Percentiles rank a stretch among this genome's conserved stretches.
Conservation (phyloP, 1,284 basidiomycete genomes). For the Sanghuangporus weigelae region DNA sequence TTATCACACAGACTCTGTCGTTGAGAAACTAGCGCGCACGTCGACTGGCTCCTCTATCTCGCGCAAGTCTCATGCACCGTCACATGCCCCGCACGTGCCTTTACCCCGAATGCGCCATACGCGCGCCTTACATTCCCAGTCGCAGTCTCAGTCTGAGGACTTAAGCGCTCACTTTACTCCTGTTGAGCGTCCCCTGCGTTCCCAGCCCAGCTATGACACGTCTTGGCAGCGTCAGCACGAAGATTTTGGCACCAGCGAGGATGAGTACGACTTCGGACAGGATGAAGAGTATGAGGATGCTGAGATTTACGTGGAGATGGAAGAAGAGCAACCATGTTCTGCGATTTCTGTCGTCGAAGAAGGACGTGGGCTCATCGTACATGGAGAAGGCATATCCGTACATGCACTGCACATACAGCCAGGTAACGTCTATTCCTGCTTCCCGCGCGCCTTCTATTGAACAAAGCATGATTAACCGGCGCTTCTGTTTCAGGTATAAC, state of each 20-base stretch:
- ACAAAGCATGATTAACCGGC: slow-evolving; percentile 16
- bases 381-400: slow-evolving; percentile 57
- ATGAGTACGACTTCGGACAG: slow-evolving; percentile 67
- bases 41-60: slow-evolving; percentile 36
- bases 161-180: slow-evolving; percentile 20
- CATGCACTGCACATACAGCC: slow-evolving; percentile 58
- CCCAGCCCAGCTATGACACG: slow-evolving; percentile 67
- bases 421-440: slow-evolving; percentile 41
- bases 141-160: slow-evolving; percentile 64
- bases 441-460: slow-evolving; percentile 9
- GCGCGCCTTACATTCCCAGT: slow-evolving; percentile 55
- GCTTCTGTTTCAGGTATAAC: slow-evolving; percentile 62
- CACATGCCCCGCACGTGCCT: slow-evolving; percentile 26
- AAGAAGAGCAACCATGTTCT: slow-evolving; percentile 64
- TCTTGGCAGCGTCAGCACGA: slow-evolving; percentile 71
- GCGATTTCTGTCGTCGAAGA: slow-evolving; percentile 76
- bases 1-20: slow-evolving; percentile 58
- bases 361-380: slow-evolving; percentile 73
- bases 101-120: slow-evolving; percentile 61
- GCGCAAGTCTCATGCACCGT: slow-evolving; percentile 29
- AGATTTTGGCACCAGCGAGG: slow-evolving; percentile 64
- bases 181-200: slow-evolving; percentile 32
- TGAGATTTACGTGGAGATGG: slow-evolving; percentile 41
- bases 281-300: slow-evolving; percentile 36
- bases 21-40: slow-evolving; percentile 53